phyloP scores from a whole-genome alignment of 805 yeast species.

The Torulaspora indica region DNA sequence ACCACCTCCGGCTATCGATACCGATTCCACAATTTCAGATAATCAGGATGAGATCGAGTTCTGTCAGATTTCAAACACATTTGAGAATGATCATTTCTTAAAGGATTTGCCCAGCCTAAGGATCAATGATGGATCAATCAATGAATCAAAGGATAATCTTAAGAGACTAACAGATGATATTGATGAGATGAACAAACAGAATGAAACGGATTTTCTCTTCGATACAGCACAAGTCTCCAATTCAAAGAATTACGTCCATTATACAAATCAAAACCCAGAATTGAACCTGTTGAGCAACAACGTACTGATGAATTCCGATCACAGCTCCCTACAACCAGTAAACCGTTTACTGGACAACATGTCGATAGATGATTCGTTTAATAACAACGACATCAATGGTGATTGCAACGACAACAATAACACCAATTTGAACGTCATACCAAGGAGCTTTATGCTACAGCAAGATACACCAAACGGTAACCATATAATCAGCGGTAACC shows the following conservation, averaged over 20 bases:
- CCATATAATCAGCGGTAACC: conserved; percentile 5
- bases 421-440: conserved; percentile 13
- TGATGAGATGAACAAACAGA: conserved; percentile 15
- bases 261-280: conserved; percentile 7
- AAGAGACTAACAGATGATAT: conserved; percentile 14
- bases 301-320: conserved; percentile 7
- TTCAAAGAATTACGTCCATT: conserved; percentile 6
- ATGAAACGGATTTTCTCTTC: conserved; percentile 2
- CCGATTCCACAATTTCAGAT: conserved; percentile 17
- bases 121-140: neutral
- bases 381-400: conserved; percentile 8
- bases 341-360: conserved; percentile 21
- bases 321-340: conserved; percentile 15
- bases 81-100: conserved; percentile 9
- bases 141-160: conserved; percentile 3
- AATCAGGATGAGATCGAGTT: conserved; percentile 17
- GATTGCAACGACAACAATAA: neutral
- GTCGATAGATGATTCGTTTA: conserved; percentile 24
- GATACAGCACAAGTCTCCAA: neutral
- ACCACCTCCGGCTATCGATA: conserved; percentile 9
- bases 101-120: conserved; percentile 2
- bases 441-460: conserved; percentile 21
- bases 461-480: conserved; percentile 6
- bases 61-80: conserved; percentile 17
- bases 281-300: conserved; percentile 4